Evolutionary conservation across 306 rosid genomes (phyloP).

Genomic region (Psophocarpus tetragonolobus): DNA sequence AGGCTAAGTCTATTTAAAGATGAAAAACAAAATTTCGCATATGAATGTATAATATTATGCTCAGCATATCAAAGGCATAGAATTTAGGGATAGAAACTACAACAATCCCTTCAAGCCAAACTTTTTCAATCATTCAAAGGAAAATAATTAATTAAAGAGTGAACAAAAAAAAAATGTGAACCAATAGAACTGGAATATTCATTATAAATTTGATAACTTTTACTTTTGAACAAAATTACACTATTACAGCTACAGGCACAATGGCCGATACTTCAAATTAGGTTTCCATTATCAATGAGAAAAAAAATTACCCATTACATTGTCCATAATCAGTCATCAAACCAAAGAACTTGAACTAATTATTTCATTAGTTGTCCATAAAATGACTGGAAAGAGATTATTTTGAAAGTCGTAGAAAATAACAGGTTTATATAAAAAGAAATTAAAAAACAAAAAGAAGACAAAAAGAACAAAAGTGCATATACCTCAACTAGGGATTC

Average conservation of each 20-base stretch:
- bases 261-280: neutral
- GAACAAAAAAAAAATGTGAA: neutral
- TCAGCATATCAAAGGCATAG: neutral
- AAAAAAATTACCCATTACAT: neutral
- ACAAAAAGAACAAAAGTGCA: slow-evolving; percentile 4
- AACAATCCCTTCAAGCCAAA: neutral
- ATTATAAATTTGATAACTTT: neutral
- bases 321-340: slow-evolving; percentile 5
- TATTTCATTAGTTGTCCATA: neutral
- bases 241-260: neutral
- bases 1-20: neutral
- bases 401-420: slow-evolving; percentile 2
- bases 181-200: neutral
- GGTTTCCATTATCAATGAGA: neutral
- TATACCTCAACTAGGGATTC: slow-evolving; percentile 86
- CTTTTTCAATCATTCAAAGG: neutral
- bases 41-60: neutral
- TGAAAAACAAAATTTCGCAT: neutral
- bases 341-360: slow-evolving; percentile 3
- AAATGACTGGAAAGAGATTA: slow-evolving; percentile 2
- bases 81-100: neutral
- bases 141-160: neutral
- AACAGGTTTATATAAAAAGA: neutral
- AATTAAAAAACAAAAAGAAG: neutral
- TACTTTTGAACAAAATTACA: neutral